A percentile compares a stretch with the other conserved stretches of the same genome.
Conservation (phyloP, 768 basidiomycete species). For the Pisolithus sp. region DNA sequence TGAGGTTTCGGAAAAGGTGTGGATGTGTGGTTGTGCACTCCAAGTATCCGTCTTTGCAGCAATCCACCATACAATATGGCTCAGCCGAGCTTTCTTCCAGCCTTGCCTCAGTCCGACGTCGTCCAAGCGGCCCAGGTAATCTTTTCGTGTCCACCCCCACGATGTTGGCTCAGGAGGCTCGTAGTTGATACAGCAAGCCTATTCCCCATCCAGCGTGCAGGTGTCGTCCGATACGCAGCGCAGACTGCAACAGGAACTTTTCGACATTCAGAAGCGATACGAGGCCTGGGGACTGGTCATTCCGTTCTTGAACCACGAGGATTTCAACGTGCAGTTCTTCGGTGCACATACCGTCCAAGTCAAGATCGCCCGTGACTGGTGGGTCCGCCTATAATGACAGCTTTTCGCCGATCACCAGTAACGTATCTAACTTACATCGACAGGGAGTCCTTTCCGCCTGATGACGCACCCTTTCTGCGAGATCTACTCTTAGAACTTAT, state of each 20-base stretch:
- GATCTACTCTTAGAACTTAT: slow-evolving; percentile 68
- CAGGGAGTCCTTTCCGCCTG: slow-evolving; percentile 72
- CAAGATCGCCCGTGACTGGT: slow-evolving; percentile 93
- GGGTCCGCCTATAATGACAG: slow-evolving; percentile 15
- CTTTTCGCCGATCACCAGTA: neutral
- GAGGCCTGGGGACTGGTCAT: slow-evolving; percentile 84
- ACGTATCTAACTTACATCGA: slow-evolving; percentile 3
- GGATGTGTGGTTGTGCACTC: neutral
- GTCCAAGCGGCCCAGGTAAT: slow-evolving; percentile 55
- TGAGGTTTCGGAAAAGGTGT: no score
- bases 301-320: slow-evolving; percentile 62
- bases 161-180: slow-evolving; percentile 9
- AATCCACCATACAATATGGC: slow-evolving; percentile 12
- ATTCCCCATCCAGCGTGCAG: slow-evolving; percentile 42
- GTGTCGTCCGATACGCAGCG: slow-evolving; percentile 55
- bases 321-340: slow-evolving; percentile 88
- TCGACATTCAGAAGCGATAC: slow-evolving; percentile 66
- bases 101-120: slow-evolving; percentile 45
- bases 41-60: neutral
- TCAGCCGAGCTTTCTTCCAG: slow-evolving; percentile 41
- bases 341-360: slow-evolving; percentile 92
- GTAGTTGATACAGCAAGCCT: slow-evolving; percentile 69
- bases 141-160: slow-evolving; percentile 8
- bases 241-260: slow-evolving; percentile 63
- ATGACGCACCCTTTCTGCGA: slow-evolving; percentile 51